phyloP scores from a whole-genome alignment of 495 filamentous ascomycete genomes.

The Recurvomyces mirabilis region DNA sequence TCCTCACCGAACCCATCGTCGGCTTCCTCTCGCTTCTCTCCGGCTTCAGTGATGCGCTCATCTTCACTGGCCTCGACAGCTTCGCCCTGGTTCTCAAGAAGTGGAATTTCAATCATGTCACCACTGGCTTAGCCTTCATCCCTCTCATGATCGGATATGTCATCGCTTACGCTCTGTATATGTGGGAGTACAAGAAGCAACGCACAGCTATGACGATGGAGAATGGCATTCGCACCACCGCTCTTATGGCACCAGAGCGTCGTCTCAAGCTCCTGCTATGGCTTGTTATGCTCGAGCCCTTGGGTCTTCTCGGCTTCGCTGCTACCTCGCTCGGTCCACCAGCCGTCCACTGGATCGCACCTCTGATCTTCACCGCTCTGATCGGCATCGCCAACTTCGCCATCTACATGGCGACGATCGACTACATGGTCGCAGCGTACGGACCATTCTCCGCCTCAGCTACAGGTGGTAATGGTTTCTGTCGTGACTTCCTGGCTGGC shows the following conservation, averaged over 20 bases:
- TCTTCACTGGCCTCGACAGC: constrained; percentile 65
- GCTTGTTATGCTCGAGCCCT: constrained; percentile 50
- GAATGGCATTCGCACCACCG: constrained; percentile 30
- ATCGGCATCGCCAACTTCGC: constrained; percentile 57
- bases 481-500: constrained; percentile 74
- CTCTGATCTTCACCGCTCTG: constrained; percentile 50
- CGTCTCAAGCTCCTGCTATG: constrained; percentile 47
- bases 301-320: constrained; percentile 59
- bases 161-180: constrained; percentile 50
- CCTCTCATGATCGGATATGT: constrained; percentile 54
- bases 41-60: constrained; percentile 66
- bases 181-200: constrained; percentile 49
- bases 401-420: constrained; percentile 72
- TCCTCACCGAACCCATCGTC: constrained; percentile 64
- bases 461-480: constrained; percentile 63
- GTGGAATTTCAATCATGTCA: constrained; percentile 47
- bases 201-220: constrained; percentile 32
- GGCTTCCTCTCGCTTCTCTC: constrained; percentile 57
- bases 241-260: constrained; percentile 48
- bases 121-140: constrained; percentile 51
- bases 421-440: constrained; percentile 53
- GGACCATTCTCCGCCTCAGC: constrained; percentile 68
- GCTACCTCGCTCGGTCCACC: constrained; percentile 46
- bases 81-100: constrained; percentile 52
- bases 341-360: constrained; percentile 48